Conservation (phyloP, 768 basidiomycete species). For the Lepiota venenata region DNA sequence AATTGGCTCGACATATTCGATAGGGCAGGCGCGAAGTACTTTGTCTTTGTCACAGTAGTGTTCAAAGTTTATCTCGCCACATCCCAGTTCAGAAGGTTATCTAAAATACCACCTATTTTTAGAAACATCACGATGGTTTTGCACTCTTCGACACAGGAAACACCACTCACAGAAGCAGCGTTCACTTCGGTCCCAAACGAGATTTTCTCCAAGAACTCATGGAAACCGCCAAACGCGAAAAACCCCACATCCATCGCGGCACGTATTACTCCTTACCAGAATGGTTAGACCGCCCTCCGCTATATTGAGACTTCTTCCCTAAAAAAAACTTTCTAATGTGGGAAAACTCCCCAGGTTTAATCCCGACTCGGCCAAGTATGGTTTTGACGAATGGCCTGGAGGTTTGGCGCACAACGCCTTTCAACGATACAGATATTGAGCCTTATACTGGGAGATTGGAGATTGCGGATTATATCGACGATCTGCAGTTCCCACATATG, state of each 20-base stretch:
- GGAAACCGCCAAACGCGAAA: constrained; percentile 43
- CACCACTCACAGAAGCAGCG: constrained; percentile 47
- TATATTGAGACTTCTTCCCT: not conserved
- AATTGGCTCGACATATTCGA: constrained; percentile 54
- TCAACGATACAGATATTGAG: constrained; percentile 42
- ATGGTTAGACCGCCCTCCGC: constrained; percentile 30
- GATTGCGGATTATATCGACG: constrained; percentile 49
- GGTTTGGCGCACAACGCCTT: constrained; percentile 50
- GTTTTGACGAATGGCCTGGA: constrained; percentile 50
- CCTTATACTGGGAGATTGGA: constrained; percentile 49
- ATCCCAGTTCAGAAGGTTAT: not conserved
- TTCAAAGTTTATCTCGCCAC: not conserved
- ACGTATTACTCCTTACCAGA: constrained; percentile 59
- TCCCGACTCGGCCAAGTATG: constrained; percentile 49
- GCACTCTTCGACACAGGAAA: constrained; percentile 52
- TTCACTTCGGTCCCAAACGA: constrained; percentile 45
- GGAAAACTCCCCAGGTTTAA: constrained; percentile 37
- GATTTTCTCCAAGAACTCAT: constrained; percentile 51
- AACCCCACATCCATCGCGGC: constrained; percentile 50
- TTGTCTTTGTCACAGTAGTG: constrained; percentile 51
- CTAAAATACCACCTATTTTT: not conserved
- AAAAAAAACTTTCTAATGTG: not conserved
- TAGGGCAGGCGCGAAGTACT: constrained; percentile 57
- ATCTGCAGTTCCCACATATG: constrained; percentile 52
- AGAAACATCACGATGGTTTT: constrained; percentile 67